Evolutionary conservation across 2,329 filamentous ascomycete species (phyloP).

Genomic region (Chaetomiaceae sp.): DNA sequence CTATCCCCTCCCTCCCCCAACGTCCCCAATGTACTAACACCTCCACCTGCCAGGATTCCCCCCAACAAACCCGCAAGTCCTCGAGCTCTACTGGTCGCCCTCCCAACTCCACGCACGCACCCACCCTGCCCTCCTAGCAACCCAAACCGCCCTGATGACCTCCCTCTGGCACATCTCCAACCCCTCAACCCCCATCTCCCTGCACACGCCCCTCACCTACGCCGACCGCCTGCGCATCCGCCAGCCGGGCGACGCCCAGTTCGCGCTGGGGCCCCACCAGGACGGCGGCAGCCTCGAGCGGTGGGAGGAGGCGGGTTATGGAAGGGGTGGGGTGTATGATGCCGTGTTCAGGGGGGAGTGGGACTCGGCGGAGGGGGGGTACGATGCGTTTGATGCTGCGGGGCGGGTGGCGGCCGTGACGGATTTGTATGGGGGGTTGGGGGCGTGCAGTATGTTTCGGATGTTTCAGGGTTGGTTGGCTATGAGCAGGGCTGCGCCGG

Average conservation of each 20-base stretch:
- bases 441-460: slow-evolving; percentile 78
- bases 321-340: slow-evolving; percentile 63
- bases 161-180: slow-evolving; percentile 55
- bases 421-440: slow-evolving; percentile 75
- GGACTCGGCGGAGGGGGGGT: slow-evolving; percentile 51
- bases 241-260: slow-evolving; percentile 63
- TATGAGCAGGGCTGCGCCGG: slow-evolving; percentile 67
- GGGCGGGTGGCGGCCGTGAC: slow-evolving; percentile 62
- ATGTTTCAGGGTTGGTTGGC: slow-evolving; percentile 88
- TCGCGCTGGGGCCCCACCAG: slow-evolving; percentile 67
- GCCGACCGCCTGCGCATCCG: slow-evolving; percentile 69
- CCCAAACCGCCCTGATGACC: slow-evolving; percentile 58
- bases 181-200: slow-evolving; percentile 29
- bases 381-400: slow-evolving; percentile 76
- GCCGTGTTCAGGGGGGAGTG: slow-evolving; percentile 68
- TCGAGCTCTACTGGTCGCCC: slow-evolving; percentile 70
- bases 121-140: slow-evolving; percentile 57
- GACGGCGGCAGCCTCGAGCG: slow-evolving; percentile 72
- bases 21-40: background rate
- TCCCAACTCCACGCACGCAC: slow-evolving; percentile 63
- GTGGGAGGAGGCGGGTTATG: slow-evolving; percentile 68
- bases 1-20: background rate
- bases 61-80: slow-evolving; percentile 61
- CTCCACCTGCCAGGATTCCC: slow-evolving; percentile 52
- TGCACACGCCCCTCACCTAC: slow-evolving; percentile 56